Conservation (phyloP, 768 basidiomycete genomes). For the Termitomyces sp. region DNA sequence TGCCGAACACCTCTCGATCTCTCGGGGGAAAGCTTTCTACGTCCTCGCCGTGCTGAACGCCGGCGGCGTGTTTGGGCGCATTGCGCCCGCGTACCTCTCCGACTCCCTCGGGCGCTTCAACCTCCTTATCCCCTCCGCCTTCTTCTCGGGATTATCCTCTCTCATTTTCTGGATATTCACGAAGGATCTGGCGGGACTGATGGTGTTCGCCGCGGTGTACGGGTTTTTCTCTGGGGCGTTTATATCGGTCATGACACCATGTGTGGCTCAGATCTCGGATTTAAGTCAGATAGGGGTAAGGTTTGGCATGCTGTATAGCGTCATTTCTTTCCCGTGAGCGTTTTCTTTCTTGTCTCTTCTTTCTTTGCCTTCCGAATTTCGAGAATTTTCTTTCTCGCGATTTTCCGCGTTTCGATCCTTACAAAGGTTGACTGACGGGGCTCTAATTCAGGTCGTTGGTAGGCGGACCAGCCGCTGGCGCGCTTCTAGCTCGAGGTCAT, state of each 20-base stretch:
- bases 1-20: conserved; percentile 37
- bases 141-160: conserved; percentile 57
- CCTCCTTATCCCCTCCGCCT: conserved; percentile 56
- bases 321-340: conserved; percentile 66
- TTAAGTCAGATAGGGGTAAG: conserved; percentile 53
- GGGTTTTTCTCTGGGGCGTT: conserved; percentile 68
- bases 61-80: conserved; percentile 59
- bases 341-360: neutral
- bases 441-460: conserved; percentile 51
- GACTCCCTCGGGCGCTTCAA: conserved; percentile 66
- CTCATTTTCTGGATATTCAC: conserved; percentile 54
- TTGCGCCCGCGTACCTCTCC: conserved; percentile 59
- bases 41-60: conserved; percentile 67
- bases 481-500: conserved; percentile 39
- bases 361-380: neutral
- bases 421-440: neutral
- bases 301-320: conserved; percentile 59
- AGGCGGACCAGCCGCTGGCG: conserved; percentile 62
- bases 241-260: conserved; percentile 62
- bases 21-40: conserved; percentile 39
- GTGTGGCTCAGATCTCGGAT: conserved; percentile 63
- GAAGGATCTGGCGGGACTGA: conserved; percentile 31
- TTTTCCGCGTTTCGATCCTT: neutral
- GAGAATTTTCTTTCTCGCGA: too few species aligned
- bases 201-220: conserved; percentile 50